Base-by-base conservation (phyloP, 2,329 filamentous ascomycete genomes). In the Aspergillus calidoustus region DNA sequence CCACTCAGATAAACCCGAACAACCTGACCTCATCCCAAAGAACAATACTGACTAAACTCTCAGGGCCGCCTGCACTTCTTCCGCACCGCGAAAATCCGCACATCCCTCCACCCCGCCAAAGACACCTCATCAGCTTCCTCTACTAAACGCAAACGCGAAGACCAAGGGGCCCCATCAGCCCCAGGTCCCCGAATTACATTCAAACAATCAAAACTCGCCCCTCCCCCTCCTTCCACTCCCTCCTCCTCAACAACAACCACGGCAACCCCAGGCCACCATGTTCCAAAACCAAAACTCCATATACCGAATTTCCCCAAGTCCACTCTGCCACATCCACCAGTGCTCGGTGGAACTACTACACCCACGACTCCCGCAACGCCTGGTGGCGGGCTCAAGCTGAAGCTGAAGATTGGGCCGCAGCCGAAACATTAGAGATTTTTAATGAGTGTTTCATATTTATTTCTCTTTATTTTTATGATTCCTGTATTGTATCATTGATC, bases 31-130 rank as follows among this genome's bases (percentile, higher is more conserved):
- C 34, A 30, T 22, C 11, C 4, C 28, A 17, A n/a, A 31, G 5
- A 30, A 13, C 19, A 15, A 38, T 8, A 6, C 47, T 55, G 22
- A 55, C 41, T 6, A 6, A 43, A 17, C 3, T 28, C 4, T 19
- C 62, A 81, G 72, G 80, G 79, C 22, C 76, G 79, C 59, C 66
- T 82, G 57, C 76, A 74, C 48, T 83, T 83, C 71, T 74, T 67
- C 59, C 72, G 68, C 58, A 79, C 79, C 25, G 67, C 63, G 31
- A 74, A 71, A 54, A 68, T 78, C 59, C 77, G 81, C 23, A 79
- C 77, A 23, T 75, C 68, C 6, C 71, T 75, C 43, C 63, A 69
- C 28, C 66, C 74, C 1, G 71, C 74, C 41, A 73, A 75, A 62
- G 72, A 71, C 23, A 49, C 68, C 23, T 50, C 68, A 54, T 51